Conservation (phyloP, 164 flowering plant species). For the Cinnamomum chago region DNA sequence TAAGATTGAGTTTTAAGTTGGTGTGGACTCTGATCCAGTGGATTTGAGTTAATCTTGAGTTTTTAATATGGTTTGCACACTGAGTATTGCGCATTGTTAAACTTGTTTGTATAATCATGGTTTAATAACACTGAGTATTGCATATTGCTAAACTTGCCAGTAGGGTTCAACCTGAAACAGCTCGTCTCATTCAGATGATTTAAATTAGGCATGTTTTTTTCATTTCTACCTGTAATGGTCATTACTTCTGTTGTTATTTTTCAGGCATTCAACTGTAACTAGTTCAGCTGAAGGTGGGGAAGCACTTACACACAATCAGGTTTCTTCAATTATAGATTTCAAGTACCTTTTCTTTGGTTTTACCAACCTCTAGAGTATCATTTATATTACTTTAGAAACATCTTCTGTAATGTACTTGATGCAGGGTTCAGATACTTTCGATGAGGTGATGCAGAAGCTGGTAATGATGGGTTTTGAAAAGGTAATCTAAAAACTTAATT, state of each 20-base stretch:
- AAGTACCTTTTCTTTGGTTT: neutral
- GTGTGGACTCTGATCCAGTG: neutral
- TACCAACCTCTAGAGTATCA: neutral
- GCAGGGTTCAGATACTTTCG: conserved; percentile 49
- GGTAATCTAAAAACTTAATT: conserved; percentile 30
- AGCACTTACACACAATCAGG: conserved; percentile 37
- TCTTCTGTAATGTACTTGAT: conserved; percentile 4
- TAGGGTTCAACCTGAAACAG: no score
- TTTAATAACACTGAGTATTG: neutral
- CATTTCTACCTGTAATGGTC: neutral
- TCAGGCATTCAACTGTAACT: conserved; percentile 38
- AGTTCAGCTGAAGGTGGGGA: conserved; percentile 26
- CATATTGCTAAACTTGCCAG: no score
- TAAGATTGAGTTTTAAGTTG: neutral
- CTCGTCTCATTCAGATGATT: neutral
- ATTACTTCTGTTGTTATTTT: conserved; percentile 11
- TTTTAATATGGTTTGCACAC: neutral
- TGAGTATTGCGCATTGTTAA: no score
- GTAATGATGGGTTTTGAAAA: conserved; percentile 94
- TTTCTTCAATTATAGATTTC: conserved; percentile 8
- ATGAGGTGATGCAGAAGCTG: conserved; percentile 65
- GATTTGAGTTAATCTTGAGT: neutral
- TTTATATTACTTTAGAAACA: neutral
- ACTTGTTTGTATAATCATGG: neutral
- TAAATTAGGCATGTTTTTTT: neutral